phyloP scores from a whole-genome alignment of 768 basidiomycete species.

The Boletus reticuloceps region DNA sequence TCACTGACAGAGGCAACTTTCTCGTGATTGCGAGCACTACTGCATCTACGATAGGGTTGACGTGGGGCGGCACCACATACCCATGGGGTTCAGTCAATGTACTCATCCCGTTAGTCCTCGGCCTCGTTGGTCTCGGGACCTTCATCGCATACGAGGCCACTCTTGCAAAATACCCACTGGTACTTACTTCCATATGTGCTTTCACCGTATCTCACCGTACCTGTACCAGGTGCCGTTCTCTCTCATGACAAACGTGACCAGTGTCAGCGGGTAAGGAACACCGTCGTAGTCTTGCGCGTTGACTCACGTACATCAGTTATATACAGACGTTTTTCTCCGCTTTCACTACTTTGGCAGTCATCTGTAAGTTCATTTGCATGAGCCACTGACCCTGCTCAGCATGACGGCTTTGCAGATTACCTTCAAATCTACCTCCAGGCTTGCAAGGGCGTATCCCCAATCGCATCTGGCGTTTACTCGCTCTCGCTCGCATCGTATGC shows the following conservation, averaged over 20 bases:
- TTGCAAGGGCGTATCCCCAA: no score
- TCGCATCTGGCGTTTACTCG: no score
- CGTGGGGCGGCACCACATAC: slow-evolving; percentile 42
- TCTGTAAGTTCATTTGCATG: slow-evolving; percentile 10
- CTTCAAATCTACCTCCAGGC: no score
- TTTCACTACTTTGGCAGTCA: not conserved
- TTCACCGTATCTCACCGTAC: not conserved
- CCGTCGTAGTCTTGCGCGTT: not conserved
- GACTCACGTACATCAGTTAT: slow-evolving; percentile 14
- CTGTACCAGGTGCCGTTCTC: slow-evolving; percentile 11
- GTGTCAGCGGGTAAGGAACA: slow-evolving; percentile 23
- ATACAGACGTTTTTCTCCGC: slow-evolving; percentile 19
- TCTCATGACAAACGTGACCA: slow-evolving; percentile 28
- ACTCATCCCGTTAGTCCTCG: slow-evolving; percentile 35
- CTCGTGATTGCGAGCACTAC: slow-evolving; percentile 38
- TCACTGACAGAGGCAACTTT: slow-evolving; percentile 38
- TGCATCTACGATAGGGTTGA: slow-evolving; percentile 40
- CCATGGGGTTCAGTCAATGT: slow-evolving; percentile 40
- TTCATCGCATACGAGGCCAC: slow-evolving; percentile 42
- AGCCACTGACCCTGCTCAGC: not conserved
- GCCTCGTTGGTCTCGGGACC: slow-evolving; percentile 33
- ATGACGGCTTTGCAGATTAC: no score
- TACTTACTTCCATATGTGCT: slow-evolving; percentile 8
- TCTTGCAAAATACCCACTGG: slow-evolving; percentile 28
- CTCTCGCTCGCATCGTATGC: no score